phyloP scores from a whole-genome alignment of 164 flowering plant species.

The Vitis vinifera region ASM3070453v1 NC_081823.1:3137001-3137500 shows the following conservation, averaged over 20 bases:
- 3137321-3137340: not conserved
- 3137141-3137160: too few species aligned
- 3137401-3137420: slow-evolving; percentile 65
- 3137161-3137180: too few species aligned
- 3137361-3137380: not conserved
- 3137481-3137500: slow-evolving; percentile 59
- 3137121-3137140: too few species aligned
- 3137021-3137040: not conserved
- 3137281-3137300: slow-evolving; percentile 54
- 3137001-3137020: too few species aligned
- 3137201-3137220: slow-evolving; percentile 33
- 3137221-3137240: slow-evolving; percentile 89
- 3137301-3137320: not conserved
- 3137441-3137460: slow-evolving; percentile 71
- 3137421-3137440: slow-evolving; percentile 91
- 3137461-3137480: slow-evolving; percentile 78
- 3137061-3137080: not conserved
- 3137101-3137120: too few species aligned
- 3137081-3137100: too few species aligned
- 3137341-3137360: not conserved
- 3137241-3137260: slow-evolving; percentile 57
- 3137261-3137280: slow-evolving; percentile 96
- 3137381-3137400: not conserved
- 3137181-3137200: not conserved
- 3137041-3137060: not conserved